Conservation (phyloP, 208 protist genomes). For the Crithidia sp. region DNA sequence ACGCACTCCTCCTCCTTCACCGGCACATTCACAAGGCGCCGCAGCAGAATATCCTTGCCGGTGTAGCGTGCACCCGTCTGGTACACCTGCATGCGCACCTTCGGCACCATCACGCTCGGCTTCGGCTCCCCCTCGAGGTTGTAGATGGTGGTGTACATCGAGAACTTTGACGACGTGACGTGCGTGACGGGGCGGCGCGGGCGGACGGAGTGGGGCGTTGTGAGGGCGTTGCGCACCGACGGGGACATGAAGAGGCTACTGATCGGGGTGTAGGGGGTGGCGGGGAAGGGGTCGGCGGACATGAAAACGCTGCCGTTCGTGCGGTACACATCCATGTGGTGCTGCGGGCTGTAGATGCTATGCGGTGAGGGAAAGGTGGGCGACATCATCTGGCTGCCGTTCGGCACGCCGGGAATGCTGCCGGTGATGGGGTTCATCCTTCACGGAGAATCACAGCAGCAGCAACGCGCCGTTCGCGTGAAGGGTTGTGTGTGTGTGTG, state of each 20-base stretch:
- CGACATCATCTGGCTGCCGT: slow-evolving; percentile 41
- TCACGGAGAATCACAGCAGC: background rate
- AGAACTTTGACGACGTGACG: slow-evolving; percentile 86
- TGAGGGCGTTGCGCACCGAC: slow-evolving; percentile 56
- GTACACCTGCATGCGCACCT: slow-evolving; percentile 75
- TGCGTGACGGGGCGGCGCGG: slow-evolving; percentile 62
- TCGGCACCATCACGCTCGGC: slow-evolving; percentile 61
- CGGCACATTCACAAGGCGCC: slow-evolving; percentile 68
- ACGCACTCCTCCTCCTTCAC: slow-evolving; percentile 64
- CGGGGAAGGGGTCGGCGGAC: slow-evolving; percentile 73
- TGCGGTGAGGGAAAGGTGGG: slow-evolving; percentile 57
- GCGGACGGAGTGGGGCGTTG: slow-evolving; percentile 36
- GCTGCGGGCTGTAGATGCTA: slow-evolving; percentile 71
- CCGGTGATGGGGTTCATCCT: slow-evolving; percentile 36
- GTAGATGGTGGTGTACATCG: slow-evolving; percentile 88
- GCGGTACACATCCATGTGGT: slow-evolving; percentile 67
- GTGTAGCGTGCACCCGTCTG: slow-evolving; percentile 77
- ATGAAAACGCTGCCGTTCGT: slow-evolving; percentile 55
- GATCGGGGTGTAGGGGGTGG: slow-evolving; percentile 81
- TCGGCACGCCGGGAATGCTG: slow-evolving; percentile 27
- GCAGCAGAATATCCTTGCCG: slow-evolving; percentile 79
- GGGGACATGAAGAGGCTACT: slow-evolving; percentile 78
- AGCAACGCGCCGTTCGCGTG: background rate
- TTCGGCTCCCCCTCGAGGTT: slow-evolving; percentile 79
- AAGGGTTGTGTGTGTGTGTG: background rate